Conservation (phyloP, 2,329 filamentous ascomycete species). For the Thielaviopsis cerberus region DNA sequence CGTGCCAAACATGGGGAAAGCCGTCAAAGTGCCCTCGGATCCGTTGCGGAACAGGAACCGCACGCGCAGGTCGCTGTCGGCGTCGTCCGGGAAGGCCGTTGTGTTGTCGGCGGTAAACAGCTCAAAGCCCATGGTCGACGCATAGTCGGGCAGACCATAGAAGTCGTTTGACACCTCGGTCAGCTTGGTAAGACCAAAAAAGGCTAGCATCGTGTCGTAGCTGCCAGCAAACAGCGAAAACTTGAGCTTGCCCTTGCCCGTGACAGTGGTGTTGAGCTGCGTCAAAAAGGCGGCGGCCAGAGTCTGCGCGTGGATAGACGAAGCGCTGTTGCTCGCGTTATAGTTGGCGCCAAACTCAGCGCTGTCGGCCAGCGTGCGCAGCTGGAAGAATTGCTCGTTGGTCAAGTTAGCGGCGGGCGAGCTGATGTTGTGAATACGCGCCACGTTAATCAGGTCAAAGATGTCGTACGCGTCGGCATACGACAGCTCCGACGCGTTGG, state of each 20-base stretch:
- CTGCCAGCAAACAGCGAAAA: constrained; percentile 20
- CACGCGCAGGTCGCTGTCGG: constrained; percentile 16
- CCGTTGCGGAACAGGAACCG: constrained; percentile 21
- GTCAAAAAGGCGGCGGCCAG: constrained; percentile 18
- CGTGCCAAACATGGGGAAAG: constrained; percentile 18
- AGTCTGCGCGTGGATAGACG: constrained; percentile 19
- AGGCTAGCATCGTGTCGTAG: constrained; percentile 22
- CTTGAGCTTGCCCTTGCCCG: constrained; percentile 18
- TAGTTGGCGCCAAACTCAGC: constrained; percentile 19
- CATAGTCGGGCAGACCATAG: constrained; percentile 19
- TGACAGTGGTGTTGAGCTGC: constrained; percentile 19
- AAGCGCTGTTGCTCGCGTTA: constrained; percentile 17
- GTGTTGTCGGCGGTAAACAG: constrained; percentile 16
- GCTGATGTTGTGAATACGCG: constrained; percentile 18
- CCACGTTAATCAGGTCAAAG: constrained; percentile 21
- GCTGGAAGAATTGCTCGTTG: constrained; percentile 18
- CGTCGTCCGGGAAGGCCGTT: constrained; percentile 16
- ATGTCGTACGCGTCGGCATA: constrained; percentile 21
- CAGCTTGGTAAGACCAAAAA: constrained; percentile 18
- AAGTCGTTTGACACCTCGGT: constrained; percentile 17
- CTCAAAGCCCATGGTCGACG: constrained; percentile 21
- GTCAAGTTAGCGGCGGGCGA: constrained; percentile 19
- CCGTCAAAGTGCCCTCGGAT: constrained; percentile 16
- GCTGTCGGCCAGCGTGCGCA: constrained; percentile 19
- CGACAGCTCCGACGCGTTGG: constrained; percentile 18